Conservation (phyloP, 1,139 yeast species). For the Yamadazyma dendronema region DNA sequence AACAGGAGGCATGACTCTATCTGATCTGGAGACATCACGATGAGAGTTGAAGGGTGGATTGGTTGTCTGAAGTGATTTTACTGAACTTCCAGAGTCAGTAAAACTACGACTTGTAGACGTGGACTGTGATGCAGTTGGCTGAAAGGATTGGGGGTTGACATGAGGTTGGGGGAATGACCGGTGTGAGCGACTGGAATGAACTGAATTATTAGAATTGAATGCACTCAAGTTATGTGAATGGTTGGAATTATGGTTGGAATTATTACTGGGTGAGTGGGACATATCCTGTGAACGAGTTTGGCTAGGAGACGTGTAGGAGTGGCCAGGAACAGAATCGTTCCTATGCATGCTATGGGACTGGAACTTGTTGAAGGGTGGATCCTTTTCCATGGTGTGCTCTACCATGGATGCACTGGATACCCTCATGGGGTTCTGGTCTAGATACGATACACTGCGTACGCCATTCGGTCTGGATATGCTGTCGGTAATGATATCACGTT, state of each 20-base stretch:
- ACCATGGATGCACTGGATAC: no score
- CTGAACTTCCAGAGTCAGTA: neutral
- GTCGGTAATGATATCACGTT: neutral
- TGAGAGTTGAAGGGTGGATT: no score
- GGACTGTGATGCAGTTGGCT: neutral
- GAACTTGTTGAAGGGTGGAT: no score
- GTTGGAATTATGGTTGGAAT: neutral
- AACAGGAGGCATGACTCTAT: conserved; percentile 12
- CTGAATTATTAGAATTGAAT: no score
- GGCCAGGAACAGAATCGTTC: neutral
- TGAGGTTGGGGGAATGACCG: no score
- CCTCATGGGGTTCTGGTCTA: neutral
- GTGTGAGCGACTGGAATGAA: no score
- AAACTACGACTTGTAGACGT: neutral
- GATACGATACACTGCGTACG: neutral
- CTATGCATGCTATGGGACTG: neutral
- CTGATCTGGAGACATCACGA: neutral
- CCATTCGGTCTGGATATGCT: neutral
- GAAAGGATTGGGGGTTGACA: no score
- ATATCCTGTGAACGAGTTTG: neutral
- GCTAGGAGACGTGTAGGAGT: no score
- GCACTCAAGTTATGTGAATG: conserved; percentile 1
- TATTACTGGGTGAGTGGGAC: neutral
- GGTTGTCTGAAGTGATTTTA: neutral
- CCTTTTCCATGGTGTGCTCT: no score